phyloP scores from a whole-genome alignment of 2,329 filamentous ascomycete species.

The Sclerotinia trifoliorum region DNA sequence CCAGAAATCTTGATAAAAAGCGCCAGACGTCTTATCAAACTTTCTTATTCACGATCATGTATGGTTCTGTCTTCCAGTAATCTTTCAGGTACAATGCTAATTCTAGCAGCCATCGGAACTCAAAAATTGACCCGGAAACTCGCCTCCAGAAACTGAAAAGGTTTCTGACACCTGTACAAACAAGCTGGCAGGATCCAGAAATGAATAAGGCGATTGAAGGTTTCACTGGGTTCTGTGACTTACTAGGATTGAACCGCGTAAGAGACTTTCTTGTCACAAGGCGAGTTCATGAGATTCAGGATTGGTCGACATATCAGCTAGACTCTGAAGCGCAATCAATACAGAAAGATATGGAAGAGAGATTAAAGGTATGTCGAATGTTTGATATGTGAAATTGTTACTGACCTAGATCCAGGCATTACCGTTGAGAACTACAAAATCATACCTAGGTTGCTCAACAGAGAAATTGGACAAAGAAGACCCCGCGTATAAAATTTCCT shows the following conservation, averaged over 20 bases:
- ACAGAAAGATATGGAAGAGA: conserved; percentile 74
- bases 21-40: conserved; percentile 82
- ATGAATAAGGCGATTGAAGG: conserved; percentile 69
- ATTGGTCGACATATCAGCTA: conserved; percentile 78
- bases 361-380: conserved; percentile 56
- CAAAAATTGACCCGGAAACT: conserved; percentile 66
- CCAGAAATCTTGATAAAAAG: conserved; percentile 74
- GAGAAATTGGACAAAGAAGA: conserved; percentile 80
- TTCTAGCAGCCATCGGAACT: conserved; percentile 70
- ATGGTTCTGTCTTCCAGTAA: conserved; percentile 36
- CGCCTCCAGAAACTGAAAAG: conserved; percentile 70
- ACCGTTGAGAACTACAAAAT: conserved; percentile 84
- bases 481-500: conserved; percentile 71
- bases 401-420: conserved; percentile 48
- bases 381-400: not conserved
- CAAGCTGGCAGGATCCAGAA: conserved; percentile 72
- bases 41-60: conserved; percentile 91
- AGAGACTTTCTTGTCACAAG: conserved; percentile 74
- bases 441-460: conserved; percentile 86
- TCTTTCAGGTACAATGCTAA: not conserved
- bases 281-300: conserved; percentile 70
- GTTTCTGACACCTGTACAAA: conserved; percentile 80
- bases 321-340: conserved; percentile 77
- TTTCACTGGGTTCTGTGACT: conserved; percentile 74
- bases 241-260: conserved; percentile 77